Evolutionary conservation across 2,329 filamentous ascomycete species (phyloP).

Genomic region (Fusarium nematophilum): DNA sequence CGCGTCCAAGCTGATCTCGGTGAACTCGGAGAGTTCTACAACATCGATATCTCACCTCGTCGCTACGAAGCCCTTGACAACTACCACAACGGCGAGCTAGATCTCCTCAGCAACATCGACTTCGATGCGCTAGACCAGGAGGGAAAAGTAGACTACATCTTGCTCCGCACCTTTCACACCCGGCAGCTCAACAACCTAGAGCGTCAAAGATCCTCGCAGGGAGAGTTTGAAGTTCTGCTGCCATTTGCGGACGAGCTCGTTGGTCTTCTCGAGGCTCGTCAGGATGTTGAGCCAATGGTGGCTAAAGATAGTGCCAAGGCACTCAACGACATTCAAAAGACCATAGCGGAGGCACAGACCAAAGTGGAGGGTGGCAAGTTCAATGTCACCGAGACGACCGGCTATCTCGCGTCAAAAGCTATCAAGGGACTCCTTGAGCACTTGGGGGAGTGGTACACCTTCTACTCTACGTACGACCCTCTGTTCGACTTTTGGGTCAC

Average conservation of each 20-base stretch:
- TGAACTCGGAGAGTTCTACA: slow-evolving; percentile 25
- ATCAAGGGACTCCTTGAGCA: slow-evolving; percentile 11
- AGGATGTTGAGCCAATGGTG: slow-evolving; percentile 30
- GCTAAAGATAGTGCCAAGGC: slow-evolving; percentile 16
- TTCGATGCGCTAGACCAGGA: slow-evolving; percentile 25
- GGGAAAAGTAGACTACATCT: slow-evolving; percentile 29
- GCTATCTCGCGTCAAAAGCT: slow-evolving; percentile 21
- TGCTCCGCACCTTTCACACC: slow-evolving; percentile 29
- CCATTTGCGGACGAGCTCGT: slow-evolving; percentile 20
- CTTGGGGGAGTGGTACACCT: slow-evolving; percentile 23
- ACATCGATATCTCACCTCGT: slow-evolving; percentile 17
- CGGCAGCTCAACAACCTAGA: slow-evolving; percentile 25
- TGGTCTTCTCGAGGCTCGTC: slow-evolving; percentile 23
- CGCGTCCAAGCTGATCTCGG: slow-evolving; percentile 28
- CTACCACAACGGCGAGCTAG: slow-evolving; percentile 21
- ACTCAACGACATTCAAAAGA: slow-evolving; percentile 26
- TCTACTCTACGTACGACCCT: slow-evolving; percentile 31
- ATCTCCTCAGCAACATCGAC: slow-evolving; percentile 14
- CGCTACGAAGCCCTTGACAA: slow-evolving; percentile 7
- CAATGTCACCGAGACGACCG: slow-evolving; percentile 28
- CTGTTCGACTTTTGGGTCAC: slow-evolving; percentile 35
- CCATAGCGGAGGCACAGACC: slow-evolving; percentile 4
- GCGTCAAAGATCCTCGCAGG: slow-evolving; percentile 3
- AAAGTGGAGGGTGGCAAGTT: slow-evolving; percentile 18
- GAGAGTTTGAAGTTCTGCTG: not conserved